These are phyloP conservation scores for Papiliotrema flavescens DNA, from an alignment of 1,284 basidiomycete genomes.

Conservation along the genomic window DNA sequence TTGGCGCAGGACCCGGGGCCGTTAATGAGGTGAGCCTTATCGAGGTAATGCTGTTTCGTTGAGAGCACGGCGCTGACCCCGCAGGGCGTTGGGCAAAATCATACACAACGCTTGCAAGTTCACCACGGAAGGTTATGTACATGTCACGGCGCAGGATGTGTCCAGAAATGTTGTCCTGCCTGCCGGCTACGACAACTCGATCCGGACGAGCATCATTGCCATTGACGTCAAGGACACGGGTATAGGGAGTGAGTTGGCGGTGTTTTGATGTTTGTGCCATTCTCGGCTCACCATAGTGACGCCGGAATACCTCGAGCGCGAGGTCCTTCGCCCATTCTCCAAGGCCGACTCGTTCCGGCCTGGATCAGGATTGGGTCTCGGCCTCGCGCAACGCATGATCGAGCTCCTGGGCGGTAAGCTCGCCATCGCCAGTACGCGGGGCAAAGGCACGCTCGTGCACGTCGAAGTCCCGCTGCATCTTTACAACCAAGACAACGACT, in stretches of 20 bases:
- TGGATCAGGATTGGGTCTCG: conserved; percentile 26
- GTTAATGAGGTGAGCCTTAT: conserved; percentile 12
- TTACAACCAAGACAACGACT: conserved; percentile 15
- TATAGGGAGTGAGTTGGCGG: conserved; percentile 29
- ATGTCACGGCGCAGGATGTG: conserved; percentile 34
- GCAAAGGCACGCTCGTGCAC: conserved; percentile 27
- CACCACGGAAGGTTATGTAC: conserved; percentile 35
- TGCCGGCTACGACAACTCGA: conserved; percentile 26
- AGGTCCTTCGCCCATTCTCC: conserved; percentile 26
- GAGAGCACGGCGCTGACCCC: neutral
- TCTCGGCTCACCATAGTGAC: conserved; percentile 11
- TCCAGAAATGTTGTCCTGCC: conserved; percentile 30
- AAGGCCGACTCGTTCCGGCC: conserved; percentile 30
- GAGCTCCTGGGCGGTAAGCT: conserved; percentile 31
- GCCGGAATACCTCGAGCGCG: conserved; percentile 23
- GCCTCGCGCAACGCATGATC: conserved; percentile 28
- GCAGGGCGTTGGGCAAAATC: conserved; percentile 29
- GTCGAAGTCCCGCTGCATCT: conserved; percentile 28
- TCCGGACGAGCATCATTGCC: conserved; percentile 26
- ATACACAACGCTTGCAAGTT: conserved; percentile 36
- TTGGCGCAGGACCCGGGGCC: conserved; percentile 26
- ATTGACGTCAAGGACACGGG: conserved; percentile 41
- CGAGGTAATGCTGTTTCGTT: neutral
- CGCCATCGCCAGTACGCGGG: conserved; percentile 16
- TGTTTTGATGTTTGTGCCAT: neutral